phyloP scores from a whole-genome alignment of 345 rosid species.

The Stellera chamaejasme region DNA sequence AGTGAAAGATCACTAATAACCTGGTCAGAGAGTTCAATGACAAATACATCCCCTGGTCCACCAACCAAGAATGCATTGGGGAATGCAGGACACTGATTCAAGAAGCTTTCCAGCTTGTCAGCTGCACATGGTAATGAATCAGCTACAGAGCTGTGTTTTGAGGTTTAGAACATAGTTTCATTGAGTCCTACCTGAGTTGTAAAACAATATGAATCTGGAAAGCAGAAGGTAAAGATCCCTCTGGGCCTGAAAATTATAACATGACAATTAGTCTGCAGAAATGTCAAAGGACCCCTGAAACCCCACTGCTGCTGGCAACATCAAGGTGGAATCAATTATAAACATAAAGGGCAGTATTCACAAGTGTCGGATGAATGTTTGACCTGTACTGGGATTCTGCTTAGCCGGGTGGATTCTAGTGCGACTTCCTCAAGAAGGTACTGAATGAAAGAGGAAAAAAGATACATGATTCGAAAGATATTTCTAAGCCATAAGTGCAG shows the following conservation, averaged over 20 bases:
- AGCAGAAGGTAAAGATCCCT: constrained; percentile 73
- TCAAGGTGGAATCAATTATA: background rate
- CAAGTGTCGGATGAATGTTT: constrained; percentile 5
- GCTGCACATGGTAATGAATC: constrained; percentile 33
- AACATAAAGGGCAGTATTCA: constrained; percentile 2
- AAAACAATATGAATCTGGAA: constrained; percentile 86
- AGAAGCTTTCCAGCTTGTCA: constrained; percentile 70
- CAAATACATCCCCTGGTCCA: constrained; percentile 83
- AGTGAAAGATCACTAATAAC: constrained; percentile 25
- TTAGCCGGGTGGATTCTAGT: constrained; percentile 47
- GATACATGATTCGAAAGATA: background rate
- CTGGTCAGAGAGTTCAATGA: constrained; percentile 93
- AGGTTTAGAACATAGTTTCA: background rate
- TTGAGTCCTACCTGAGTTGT: constrained; percentile 57
- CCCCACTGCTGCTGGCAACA: background rate
- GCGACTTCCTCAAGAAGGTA: constrained; percentile 93
- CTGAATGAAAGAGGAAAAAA: constrained; percentile 26
- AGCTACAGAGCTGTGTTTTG: constrained; percentile 3
- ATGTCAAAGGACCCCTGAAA: background rate
- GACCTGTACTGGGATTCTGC: constrained; percentile 84
- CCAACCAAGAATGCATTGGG: constrained; percentile 87
- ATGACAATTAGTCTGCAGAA: background rate
- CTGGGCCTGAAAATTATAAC: constrained; percentile 54
- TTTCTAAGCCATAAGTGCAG: background rate
- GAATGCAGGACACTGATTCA: constrained; percentile 64